Base-by-base conservation (phyloP, 116 monocot genomes). In the Dioscorea cayenensis region DNA sequence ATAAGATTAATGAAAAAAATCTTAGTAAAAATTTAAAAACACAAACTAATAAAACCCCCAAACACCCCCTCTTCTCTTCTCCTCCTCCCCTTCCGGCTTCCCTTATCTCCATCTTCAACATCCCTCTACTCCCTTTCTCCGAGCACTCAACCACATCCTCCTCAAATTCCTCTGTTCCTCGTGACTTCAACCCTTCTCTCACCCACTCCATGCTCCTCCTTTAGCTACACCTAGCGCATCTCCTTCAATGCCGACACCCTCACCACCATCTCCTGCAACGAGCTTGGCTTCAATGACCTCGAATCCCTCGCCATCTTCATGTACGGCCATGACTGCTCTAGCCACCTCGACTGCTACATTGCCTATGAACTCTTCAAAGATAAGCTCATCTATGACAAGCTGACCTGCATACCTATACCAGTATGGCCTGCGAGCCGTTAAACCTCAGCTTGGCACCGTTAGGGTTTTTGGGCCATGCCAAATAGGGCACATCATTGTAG, bases 351-450 rank as follows among this genome's bases (percentile, higher is more conserved):
- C 3, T 84, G 84, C 73, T 84, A 84, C 77, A 83, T 79, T 65
- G 89, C 89, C n/a, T 89, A 89, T 27, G 89, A 80, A 14, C 80
- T 89, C 4, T 89, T 89, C 83, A 82, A 83, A 29, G 80, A 89
- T 49, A 38, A 60, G 66, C 82, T 76, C 13, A 83, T 89, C 83
- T 83, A 83, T 68, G 80, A 85, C 8, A 25, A 25, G 25, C 25
- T 25, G 25, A 25, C 1, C 25, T 25, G 25, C 25, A 25, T 25
- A 1, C 25, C 25, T 25, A 25, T 25, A 1, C 25, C 25, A 25
- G 25, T 1, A 25, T 1, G 1, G 25, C 1, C 25, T 25, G 25
- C 25, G 25, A 25, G 25, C 25, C 1, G 25, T 25, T 25, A 25
- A 25, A 25, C 0, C 25, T 25, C 25, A 1, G 25, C 25, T 25